A percentile compares a stretch with the other conserved stretches of the same genome.
These are phyloP conservation scores for Closterium sp. DNA, from an alignment of 139 green algal genomes.

Conservation along the genomic window DNA sequence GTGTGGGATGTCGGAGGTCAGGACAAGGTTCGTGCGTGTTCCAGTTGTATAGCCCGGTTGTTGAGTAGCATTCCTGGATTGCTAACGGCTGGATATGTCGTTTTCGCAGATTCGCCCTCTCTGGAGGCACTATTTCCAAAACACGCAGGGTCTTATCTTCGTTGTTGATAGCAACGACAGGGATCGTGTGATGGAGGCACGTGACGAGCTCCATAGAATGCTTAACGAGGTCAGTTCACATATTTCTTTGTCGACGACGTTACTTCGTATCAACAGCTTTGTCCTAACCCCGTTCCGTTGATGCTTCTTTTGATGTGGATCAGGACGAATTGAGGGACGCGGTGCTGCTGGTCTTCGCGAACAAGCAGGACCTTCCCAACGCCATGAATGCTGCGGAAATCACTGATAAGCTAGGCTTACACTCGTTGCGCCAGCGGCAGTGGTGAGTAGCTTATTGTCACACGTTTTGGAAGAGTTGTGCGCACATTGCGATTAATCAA, in stretches of 20 bases:
- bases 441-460: constrained; percentile 79
- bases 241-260: background rate
- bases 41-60: background rate
- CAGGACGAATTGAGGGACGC: constrained; percentile 83
- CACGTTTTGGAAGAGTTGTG: background rate
- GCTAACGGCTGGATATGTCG: background rate
- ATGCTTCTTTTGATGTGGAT: background rate
- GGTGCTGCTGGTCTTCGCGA: constrained; percentile 97
- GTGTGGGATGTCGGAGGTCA: constrained; percentile 74
- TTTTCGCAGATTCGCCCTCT: constrained; percentile 77
- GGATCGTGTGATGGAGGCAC: constrained; percentile 90
- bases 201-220: constrained; percentile 98
- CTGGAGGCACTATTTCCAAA: constrained; percentile 99
- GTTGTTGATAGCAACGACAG: constrained; percentile 98
- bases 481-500: background rate
- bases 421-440: constrained; percentile 90
- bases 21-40: constrained; percentile 75
- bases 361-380: constrained; percentile 99
- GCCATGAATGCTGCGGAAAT: constrained; percentile 99
- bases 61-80: background rate
- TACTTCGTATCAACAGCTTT: background rate
- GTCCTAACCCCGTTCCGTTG: background rate
- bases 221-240: constrained; percentile 82
- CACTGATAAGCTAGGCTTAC: constrained; percentile 97
- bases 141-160: constrained; percentile 98